Percentiles rank a stretch among this genome's conserved stretches.
Evolutionary conservation across 2,329 filamentous ascomycete species (phyloP).

Genomic region (Scedosporium boydii): DNA sequence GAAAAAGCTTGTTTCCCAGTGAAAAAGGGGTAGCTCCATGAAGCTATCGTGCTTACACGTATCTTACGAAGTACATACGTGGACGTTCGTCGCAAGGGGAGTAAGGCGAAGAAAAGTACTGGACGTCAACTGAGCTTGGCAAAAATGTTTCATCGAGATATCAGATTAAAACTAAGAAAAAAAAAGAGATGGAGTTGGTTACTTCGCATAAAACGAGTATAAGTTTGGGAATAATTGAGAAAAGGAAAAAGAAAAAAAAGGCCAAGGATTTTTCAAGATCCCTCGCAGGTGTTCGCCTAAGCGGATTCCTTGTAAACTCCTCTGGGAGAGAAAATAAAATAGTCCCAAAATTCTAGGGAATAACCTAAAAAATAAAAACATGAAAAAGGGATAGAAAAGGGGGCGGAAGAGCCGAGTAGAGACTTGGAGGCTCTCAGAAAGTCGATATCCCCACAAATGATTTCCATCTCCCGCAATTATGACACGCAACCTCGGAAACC

Average conservation of each 20-base stretch:
- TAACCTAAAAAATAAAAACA: background rate
- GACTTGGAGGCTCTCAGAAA: background rate
- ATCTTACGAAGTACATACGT: background rate
- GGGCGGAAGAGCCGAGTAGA: background rate
- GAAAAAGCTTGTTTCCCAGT: background rate
- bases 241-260: background rate
- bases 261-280: background rate
- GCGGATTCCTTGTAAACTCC: background rate
- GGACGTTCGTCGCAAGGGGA: background rate
- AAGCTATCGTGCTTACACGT: background rate
- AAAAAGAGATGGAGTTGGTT: background rate
- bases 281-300: background rate
- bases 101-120: background rate
- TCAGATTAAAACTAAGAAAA: background rate
- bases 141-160: background rate
- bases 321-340: constrained; percentile 8
- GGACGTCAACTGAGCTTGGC: background rate
- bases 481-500: background rate
- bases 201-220: background rate
- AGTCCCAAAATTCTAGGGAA: background rate
- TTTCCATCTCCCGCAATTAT: background rate
- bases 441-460: background rate
- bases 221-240: background rate
- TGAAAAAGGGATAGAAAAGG: background rate
- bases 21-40: background rate